Evolutionary conservation across 2,329 filamentous ascomycete genomes (phyloP).

Genomic region (Penicillium sp.): DNA sequence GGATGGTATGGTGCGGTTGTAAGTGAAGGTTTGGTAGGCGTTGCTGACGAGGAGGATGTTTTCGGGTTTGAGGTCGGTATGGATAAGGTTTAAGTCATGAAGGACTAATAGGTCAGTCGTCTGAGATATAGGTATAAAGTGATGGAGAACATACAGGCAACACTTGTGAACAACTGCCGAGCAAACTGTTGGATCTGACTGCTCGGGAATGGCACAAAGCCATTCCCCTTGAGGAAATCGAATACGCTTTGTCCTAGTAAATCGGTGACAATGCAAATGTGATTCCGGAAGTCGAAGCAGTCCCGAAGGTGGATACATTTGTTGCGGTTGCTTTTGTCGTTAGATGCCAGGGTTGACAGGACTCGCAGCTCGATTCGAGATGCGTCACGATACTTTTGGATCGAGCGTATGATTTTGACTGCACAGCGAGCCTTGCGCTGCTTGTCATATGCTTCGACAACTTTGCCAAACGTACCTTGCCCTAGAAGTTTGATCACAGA

Average conservation of each 20-base stretch:
- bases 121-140: neutral
- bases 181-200: slow-evolving; percentile 98
- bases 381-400: slow-evolving; percentile 96
- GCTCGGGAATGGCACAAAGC: slow-evolving; percentile 95
- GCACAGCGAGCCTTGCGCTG: slow-evolving; percentile 77
- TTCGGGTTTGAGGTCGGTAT: slow-evolving; percentile 73
- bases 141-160: slow-evolving; percentile 73
- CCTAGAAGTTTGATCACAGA: slow-evolving; percentile 85
- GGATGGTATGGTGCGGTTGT: slow-evolving; percentile 65
- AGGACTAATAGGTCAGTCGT: slow-evolving; percentile 60
- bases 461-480: slow-evolving; percentile 97
- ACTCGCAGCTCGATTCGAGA: slow-evolving; percentile 93
- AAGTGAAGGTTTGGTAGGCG: slow-evolving; percentile 66
- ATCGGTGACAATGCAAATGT: slow-evolving; percentile 83
- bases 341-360: slow-evolving; percentile 83
- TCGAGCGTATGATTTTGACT: slow-evolving; percentile 96
- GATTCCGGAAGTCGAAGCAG: slow-evolving; percentile 94
- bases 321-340: slow-evolving; percentile 88
- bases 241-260: slow-evolving; percentile 92
- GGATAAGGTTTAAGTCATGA: slow-evolving; percentile 94
- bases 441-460: slow-evolving; percentile 86
- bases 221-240: slow-evolving; percentile 93
- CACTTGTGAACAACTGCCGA: slow-evolving; percentile 92
- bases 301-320: slow-evolving; percentile 95
- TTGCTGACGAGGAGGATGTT: slow-evolving; percentile 66